Percentiles rank a stretch among this genome's conserved stretches.
Evolutionary conservation across 495 filamentous ascomycete species (phyloP).

Genomic region (Arthonia radiata): DNA sequence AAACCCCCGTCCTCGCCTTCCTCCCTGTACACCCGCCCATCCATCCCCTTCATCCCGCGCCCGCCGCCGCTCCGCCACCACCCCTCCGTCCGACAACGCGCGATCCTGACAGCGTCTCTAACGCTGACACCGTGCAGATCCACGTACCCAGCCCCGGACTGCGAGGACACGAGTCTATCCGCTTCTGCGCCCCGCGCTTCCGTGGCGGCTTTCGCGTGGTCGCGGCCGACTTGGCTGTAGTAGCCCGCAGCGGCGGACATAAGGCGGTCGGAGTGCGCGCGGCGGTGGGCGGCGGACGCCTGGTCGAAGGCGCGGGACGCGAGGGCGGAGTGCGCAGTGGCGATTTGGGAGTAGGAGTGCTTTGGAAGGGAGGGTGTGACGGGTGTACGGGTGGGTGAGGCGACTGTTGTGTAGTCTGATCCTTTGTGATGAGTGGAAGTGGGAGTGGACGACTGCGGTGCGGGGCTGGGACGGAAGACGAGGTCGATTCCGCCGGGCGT

Average conservation of each 20-base stretch:
- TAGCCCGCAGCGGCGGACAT: slow-evolving; percentile 43
- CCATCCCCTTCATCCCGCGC: slow-evolving; percentile 15
- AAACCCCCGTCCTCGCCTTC: not conserved
- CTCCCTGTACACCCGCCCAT: slow-evolving; percentile 24
- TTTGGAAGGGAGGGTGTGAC: slow-evolving; percentile 2
- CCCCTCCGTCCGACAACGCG: slow-evolving; percentile 31
- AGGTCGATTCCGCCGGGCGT: slow-evolving; percentile 11
- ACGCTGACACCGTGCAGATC: slow-evolving; percentile 78
- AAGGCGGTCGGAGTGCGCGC: slow-evolving; percentile 34
- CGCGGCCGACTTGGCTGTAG: slow-evolving; percentile 33
- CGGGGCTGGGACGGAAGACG: slow-evolving; percentile 15
- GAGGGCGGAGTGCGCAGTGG: slow-evolving; percentile 16
- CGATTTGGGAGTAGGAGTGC: slow-evolving; percentile 9
- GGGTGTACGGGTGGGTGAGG: slow-evolving; percentile 1
- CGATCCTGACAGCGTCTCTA: slow-evolving; percentile 51
- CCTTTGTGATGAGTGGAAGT: too few species aligned
- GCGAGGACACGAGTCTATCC: slow-evolving; percentile 31
- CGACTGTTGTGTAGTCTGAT: slow-evolving; percentile 5
- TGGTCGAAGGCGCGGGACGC: slow-evolving; percentile 27
- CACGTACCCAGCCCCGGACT: slow-evolving; percentile 29
- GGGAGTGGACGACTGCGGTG: slow-evolving; percentile 3
- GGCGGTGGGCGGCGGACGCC: slow-evolving; percentile 35
- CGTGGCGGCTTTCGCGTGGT: slow-evolving; percentile 21
- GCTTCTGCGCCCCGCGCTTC: slow-evolving; percentile 24
- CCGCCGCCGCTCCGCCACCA: slow-evolving; percentile 69